A percentile compares a stretch with the other conserved stretches of the same genome.
These are phyloP conservation scores for Gossypium armourianum DNA, from an alignment of 441 rosid species.

Conservation along the genomic window DNA sequence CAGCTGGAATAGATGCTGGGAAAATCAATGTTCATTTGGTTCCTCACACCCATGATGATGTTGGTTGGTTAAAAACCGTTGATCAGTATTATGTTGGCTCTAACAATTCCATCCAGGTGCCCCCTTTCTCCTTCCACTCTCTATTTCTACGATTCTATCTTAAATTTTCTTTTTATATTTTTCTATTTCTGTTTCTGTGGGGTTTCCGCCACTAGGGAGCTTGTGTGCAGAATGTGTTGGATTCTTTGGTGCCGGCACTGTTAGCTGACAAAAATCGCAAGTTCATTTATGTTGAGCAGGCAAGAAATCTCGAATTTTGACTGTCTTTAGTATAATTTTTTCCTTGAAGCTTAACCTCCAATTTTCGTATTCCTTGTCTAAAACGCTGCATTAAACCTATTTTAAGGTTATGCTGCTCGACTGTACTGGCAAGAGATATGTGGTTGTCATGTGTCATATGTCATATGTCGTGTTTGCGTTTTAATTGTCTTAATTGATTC, in stretches of 20 bases:
- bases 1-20: conserved; percentile 57
- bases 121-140: conserved; percentile 3
- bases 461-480: not conserved
- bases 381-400: not conserved
- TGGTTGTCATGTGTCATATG: not conserved
- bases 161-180: not conserved
- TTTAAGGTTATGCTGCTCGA: not conserved
- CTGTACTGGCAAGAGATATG: not conserved
- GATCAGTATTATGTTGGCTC: conserved; percentile 98
- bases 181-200: not conserved
- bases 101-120: conserved; percentile 90
- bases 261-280: conserved; percentile 85
- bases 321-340: not conserved
- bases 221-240: conserved; percentile 86
- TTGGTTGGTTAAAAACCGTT: conserved; percentile 94
- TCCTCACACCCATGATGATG: conserved; percentile 90
- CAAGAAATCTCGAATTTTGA: conserved; percentile 19
- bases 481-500: conserved; percentile 11
- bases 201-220: conserved; percentile 48
- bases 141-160: not conserved
- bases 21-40: conserved; percentile 93
- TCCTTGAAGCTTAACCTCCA: not conserved
- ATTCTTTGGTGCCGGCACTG: conserved; percentile 72
- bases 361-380: not conserved
- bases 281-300: conserved; percentile 80